Percentiles rank a stretch among this genome's conserved stretches.
phyloP scores from a whole-genome alignment of 2,329 filamentous ascomycete genomes.

The Aureobasidium sp. region DNA sequence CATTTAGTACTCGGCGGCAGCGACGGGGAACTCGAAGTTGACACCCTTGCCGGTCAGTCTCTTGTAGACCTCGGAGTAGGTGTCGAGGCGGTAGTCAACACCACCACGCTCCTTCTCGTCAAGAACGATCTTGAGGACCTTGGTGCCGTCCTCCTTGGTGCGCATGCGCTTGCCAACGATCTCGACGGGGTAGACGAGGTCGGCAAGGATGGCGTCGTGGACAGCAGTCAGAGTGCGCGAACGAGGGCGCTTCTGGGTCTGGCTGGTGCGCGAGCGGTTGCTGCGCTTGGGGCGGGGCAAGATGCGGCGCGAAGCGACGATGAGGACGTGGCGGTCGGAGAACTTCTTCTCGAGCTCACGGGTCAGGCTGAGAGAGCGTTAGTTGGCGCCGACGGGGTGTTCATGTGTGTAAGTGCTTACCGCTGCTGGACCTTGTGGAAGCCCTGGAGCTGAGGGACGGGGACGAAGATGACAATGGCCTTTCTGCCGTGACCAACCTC shows the following conservation, averaged over 20 bases:
- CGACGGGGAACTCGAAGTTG: slow-evolving; percentile 97
- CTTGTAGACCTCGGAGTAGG: slow-evolving; percentile 99
- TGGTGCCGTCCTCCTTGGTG: slow-evolving; percentile 98
- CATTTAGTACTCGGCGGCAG: slow-evolving; percentile 71
- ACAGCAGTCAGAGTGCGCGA: slow-evolving; percentile 97
- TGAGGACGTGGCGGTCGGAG: slow-evolving; percentile 99
- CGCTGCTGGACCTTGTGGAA: slow-evolving; percentile 99
- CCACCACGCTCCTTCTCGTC: slow-evolving; percentile 99
- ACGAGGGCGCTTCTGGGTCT: slow-evolving; percentile 97
- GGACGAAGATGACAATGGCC: slow-evolving; percentile 99
- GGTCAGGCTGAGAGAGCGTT: slow-evolving; percentile 62
- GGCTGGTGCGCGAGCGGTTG: slow-evolving; percentile 88
- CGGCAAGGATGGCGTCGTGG: slow-evolving; percentile 95
- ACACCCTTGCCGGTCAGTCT: slow-evolving; percentile 93
- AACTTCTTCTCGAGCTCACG: slow-evolving; percentile 99
- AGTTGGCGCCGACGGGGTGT: slow-evolving; percentile 12
- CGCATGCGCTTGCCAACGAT: slow-evolving; percentile 98
- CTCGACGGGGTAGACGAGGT: slow-evolving; percentile 99
- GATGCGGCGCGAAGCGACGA: slow-evolving; percentile 98
- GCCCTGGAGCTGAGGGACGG: slow-evolving; percentile 93
- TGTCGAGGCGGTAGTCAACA: slow-evolving; percentile 99
- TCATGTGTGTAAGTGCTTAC: slow-evolving; percentile 51
- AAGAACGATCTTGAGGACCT: slow-evolving; percentile 97
- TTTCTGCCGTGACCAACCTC: slow-evolving; percentile 99
- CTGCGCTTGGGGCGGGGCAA: slow-evolving; percentile 98